phyloP scores from a whole-genome alignment of 2,329 filamentous ascomycete genomes.

The Exserohilum rostratum region DNA sequence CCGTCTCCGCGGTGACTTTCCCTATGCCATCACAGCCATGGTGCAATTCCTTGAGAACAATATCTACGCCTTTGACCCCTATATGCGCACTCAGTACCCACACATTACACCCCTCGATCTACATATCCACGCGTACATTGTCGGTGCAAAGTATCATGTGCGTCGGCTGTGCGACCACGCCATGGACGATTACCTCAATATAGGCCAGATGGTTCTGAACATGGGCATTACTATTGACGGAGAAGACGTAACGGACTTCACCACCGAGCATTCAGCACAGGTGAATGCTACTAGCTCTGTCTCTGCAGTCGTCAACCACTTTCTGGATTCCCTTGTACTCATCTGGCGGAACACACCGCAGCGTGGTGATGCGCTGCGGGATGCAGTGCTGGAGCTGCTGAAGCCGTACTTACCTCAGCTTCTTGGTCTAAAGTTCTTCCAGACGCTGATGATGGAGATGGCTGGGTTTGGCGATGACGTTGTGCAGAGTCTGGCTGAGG shows the following conservation, averaged over 20 bases:
- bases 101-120: constrained; percentile 30
- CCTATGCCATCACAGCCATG: constrained; percentile 25
- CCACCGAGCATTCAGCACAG: neutral
- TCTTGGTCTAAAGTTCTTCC: constrained; percentile 20
- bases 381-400: constrained; percentile 22
- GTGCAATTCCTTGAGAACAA: constrained; percentile 27
- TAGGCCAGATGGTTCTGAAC: constrained; percentile 15
- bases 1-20: constrained; percentile 30
- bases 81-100: constrained; percentile 12
- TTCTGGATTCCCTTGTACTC: constrained; percentile 30
- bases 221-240: neutral
- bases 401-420: constrained; percentile 21
- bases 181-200: constrained; percentile 18
- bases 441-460: constrained; percentile 21
- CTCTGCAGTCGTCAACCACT: constrained; percentile 8
- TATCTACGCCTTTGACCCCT: constrained; percentile 24
- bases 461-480: constrained; percentile 23
- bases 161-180: constrained; percentile 16
- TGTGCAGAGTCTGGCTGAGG: constrained; percentile 20
- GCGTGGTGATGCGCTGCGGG: constrained; percentile 22
- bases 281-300: neutral
- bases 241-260: neutral
- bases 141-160: constrained; percentile 29
- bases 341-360: constrained; percentile 29
- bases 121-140: constrained; percentile 34